Conservation (phyloP, 1,284 basidiomycete genomes). For the Marasmius sp. region DNA sequence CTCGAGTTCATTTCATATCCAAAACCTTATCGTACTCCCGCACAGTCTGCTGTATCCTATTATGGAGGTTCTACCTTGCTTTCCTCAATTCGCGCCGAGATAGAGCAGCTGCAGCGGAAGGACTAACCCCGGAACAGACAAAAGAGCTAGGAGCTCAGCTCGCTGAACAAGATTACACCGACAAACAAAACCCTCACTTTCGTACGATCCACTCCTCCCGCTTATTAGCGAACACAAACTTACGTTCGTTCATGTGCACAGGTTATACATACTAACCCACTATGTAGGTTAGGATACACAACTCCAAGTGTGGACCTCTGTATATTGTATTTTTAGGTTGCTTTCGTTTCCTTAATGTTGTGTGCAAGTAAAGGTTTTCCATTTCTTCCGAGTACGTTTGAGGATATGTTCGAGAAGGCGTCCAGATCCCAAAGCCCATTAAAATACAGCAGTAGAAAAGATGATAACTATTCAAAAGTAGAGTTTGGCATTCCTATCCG, state of each 20-base stretch:
- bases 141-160: constrained; percentile 12
- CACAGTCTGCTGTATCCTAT: constrained; percentile 9
- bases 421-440: neutral
- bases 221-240: neutral
- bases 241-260: neutral
- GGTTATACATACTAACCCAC: neutral
- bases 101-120: constrained; percentile 8
- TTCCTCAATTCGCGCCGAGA: constrained; percentile 11
- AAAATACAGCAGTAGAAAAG: neutral
- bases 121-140: constrained; percentile 9
- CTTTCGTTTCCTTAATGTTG: too few species aligned
- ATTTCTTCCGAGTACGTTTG: too few species aligned
- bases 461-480: neutral
- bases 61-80: constrained; percentile 11
- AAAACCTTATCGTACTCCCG: neutral
- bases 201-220: constrained; percentile 4
- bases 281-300: too few species aligned
- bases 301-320: too few species aligned
- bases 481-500: neutral
- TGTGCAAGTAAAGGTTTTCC: too few species aligned
- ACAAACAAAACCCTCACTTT: constrained; percentile 15
- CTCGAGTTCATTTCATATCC: neutral
- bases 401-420: too few species aligned
- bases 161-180: constrained; percentile 15
- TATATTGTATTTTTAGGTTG: too few species aligned